Conservation (phyloP, 2,329 filamentous ascomycete species). For the Fusarium graminum region DNA sequence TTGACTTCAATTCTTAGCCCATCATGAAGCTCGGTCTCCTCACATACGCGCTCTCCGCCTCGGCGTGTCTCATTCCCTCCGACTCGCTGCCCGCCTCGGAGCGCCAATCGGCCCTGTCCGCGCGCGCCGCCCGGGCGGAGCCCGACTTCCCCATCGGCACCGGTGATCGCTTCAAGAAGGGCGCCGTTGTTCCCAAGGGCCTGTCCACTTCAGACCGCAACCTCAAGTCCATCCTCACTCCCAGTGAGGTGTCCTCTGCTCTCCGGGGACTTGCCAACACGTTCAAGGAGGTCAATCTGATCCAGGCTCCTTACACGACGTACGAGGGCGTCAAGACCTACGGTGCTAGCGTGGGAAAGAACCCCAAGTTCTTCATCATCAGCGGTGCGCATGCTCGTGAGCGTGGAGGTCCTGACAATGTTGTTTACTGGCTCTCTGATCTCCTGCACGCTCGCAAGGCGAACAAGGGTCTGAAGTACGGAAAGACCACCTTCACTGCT, state of each 20-base stretch:
- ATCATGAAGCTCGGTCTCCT: conserved; percentile 50
- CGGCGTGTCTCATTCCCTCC: conserved; percentile 56
- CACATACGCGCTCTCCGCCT: conserved; percentile 43
- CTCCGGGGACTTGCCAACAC: conserved; percentile 57
- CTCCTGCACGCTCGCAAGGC: conserved; percentile 66
- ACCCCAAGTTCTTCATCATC: conserved; percentile 65
- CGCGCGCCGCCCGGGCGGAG: conserved; percentile 37
- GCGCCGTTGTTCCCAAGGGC: conserved; percentile 53
- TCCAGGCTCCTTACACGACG: conserved; percentile 60
- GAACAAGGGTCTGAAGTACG: conserved; percentile 64
- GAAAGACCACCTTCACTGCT: conserved; percentile 64
- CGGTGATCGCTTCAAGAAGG: conserved; percentile 59
- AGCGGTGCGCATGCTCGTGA: conserved; percentile 70
- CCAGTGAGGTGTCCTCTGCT: conserved; percentile 60
- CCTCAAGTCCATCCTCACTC: conserved; percentile 60
- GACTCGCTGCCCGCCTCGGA: conserved; percentile 48
- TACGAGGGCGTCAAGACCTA: conserved; percentile 57
- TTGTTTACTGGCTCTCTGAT: conserved; percentile 70
- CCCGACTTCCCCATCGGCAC: conserved; percentile 56
- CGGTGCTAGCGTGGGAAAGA: conserved; percentile 60
- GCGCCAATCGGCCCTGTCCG: conserved; percentile 24
- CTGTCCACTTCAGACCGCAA: conserved; percentile 53
- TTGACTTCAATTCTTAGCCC: not conserved
- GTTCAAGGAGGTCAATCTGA: conserved; percentile 56
- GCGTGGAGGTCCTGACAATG: conserved; percentile 67